A percentile compares a stretch with the other conserved stretches of the same genome.
Evolutionary conservation across 2,329 filamentous ascomycete species (phyloP).

Genomic region (Scopulariopsis brevicaulis): DNA sequence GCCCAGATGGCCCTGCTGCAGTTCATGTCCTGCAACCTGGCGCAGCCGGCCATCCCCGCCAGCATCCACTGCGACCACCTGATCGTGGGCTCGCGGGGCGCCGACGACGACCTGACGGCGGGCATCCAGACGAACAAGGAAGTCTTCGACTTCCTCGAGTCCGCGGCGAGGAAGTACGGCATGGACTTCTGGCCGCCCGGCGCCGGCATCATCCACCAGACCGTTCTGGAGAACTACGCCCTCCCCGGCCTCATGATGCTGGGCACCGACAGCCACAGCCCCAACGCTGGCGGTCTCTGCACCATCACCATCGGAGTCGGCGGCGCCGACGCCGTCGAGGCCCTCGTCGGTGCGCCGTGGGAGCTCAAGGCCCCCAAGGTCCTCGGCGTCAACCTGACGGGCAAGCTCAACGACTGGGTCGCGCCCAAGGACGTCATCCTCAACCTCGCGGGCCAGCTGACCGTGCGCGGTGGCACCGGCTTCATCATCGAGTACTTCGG

Average conservation of each 20-base stretch:
- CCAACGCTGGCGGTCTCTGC: constrained; percentile 89
- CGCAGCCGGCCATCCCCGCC: constrained; percentile 81
- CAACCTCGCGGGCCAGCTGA: constrained; percentile 76
- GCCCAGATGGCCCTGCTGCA: constrained; percentile 97
- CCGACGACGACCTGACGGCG: constrained; percentile 70
- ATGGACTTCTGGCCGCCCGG: constrained; percentile 95
- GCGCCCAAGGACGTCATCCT: constrained; percentile 95
- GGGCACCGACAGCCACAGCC: constrained; percentile 93
- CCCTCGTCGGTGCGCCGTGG: constrained; percentile 92
- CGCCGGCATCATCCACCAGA: constrained; percentile 94
- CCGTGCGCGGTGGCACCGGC: constrained; percentile 87
- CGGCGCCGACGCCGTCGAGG: constrained; percentile 93
- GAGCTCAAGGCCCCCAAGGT: constrained; percentile 92
- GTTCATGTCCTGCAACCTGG: constrained; percentile 95
- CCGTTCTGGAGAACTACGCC: constrained; percentile 93
- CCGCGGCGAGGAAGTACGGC: constrained; percentile 79
- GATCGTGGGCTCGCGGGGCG: constrained; percentile 91
- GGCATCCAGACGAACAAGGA: constrained; percentile 91
- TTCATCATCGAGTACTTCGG: constrained; percentile 93
- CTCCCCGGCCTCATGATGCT: constrained; percentile 98
- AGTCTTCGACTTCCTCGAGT: constrained; percentile 95
- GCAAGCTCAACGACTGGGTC: constrained; percentile 79
- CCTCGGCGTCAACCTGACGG: constrained; percentile 73
- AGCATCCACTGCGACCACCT: constrained; percentile 99
- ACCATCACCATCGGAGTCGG: constrained; percentile 95